Conservation (phyloP, 495 filamentous ascomycete genomes). For the Pseudomonodictys pantanalensis region DNA sequence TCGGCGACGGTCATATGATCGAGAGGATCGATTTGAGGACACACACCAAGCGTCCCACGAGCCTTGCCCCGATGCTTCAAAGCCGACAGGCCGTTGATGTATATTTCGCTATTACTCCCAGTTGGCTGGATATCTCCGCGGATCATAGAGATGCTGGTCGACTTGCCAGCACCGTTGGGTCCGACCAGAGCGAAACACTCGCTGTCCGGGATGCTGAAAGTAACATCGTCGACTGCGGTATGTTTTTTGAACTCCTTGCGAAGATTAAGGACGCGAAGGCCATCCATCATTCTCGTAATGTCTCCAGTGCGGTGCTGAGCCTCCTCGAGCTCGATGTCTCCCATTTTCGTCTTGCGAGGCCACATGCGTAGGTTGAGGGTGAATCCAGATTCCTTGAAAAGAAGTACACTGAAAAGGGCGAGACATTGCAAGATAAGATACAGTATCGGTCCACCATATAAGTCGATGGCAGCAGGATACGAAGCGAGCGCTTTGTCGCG, state of each 20-base stretch:
- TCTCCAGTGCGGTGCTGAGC: too few relatives aligned
- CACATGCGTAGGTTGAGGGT: background rate
- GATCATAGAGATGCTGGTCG: constrained; percentile 77
- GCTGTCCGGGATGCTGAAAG: constrained; percentile 68
- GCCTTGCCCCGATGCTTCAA: constrained; percentile 58
- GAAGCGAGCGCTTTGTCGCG: constrained; percentile 54
- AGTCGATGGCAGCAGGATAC: constrained; percentile 66
- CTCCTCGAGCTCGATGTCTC: too few relatives aligned
- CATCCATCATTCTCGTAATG: constrained; percentile 45
- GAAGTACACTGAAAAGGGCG: constrained; percentile 61
- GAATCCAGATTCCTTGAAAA: constrained; percentile 72
- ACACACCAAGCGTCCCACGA: constrained; percentile 69
- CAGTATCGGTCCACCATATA: constrained; percentile 77
- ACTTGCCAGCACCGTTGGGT: constrained; percentile 84
- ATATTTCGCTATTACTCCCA: constrained; percentile 58
- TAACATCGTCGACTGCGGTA: constrained; percentile 73
- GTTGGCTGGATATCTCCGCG: constrained; percentile 62
- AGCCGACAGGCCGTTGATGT: constrained; percentile 69
- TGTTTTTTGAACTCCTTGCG: constrained; percentile 67
- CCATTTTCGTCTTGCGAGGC: too few relatives aligned
- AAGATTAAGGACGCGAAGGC: constrained; percentile 58
- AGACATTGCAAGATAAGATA: constrained; percentile 71
- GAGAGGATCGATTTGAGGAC: constrained; percentile 64
- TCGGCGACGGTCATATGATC: constrained; percentile 51
- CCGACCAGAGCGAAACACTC: constrained; percentile 82